phyloP scores from a whole-genome alignment of 2,329 filamentous ascomycete species.

The Colletotrichum spinosum region DNA sequence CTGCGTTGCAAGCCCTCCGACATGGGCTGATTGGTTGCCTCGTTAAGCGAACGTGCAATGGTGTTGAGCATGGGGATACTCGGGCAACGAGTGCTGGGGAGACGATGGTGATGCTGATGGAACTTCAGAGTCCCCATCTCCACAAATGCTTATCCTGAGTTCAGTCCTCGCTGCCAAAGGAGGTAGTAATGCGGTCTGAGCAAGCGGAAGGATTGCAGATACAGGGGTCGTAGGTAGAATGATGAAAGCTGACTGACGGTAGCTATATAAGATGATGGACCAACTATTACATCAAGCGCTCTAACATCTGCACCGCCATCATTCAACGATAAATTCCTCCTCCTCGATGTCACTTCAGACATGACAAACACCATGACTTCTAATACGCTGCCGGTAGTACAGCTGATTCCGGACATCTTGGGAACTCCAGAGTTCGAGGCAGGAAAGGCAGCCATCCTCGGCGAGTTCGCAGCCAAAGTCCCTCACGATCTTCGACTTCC shows the following conservation, averaged over 20 bases:
- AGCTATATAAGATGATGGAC: not conserved
- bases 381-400: constrained; percentile 2
- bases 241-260: not conserved
- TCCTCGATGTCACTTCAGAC: not conserved
- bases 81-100: too few species aligned
- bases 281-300: not conserved
- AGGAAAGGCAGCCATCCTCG: constrained; percentile 40
- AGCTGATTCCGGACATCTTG: not conserved
- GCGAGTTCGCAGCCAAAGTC: constrained; percentile 47
- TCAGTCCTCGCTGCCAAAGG: not conserved
- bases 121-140: too few species aligned
- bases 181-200: not conserved
- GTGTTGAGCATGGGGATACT: too few species aligned
- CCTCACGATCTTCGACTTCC: constrained; percentile 47
- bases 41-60: too few species aligned
- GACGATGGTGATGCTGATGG: too few species aligned
- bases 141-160: too few species aligned
- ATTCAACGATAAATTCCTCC: not conserved
- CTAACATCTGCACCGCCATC: too few species aligned
- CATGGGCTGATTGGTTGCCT: too few species aligned
- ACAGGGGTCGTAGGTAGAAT: not conserved
- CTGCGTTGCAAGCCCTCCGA: too few species aligned
- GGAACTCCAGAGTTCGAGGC: constrained; percentile 44
- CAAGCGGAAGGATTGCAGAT: not conserved
- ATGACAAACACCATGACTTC: not conserved